These are phyloP conservation scores for Aspergillus phoenicis DNA, from an alignment of 2,329 filamentous ascomycete genomes.

Conservation along the genomic window DNA sequence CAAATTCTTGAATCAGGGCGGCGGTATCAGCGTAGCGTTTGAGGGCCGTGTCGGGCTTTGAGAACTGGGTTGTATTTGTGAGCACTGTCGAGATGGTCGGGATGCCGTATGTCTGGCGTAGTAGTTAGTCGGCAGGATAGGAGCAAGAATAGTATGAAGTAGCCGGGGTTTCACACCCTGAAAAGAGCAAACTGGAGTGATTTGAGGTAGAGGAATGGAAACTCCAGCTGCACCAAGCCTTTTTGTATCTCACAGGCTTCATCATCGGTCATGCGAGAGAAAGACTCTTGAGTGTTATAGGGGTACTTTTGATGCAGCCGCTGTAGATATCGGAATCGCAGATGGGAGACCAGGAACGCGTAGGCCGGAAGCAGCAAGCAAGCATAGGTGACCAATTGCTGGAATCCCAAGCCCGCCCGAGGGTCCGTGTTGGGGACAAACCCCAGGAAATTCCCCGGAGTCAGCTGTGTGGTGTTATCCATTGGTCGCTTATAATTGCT, in stretches of 20 bases:
- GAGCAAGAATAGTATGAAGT: background rate
- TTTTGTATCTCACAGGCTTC: slow-evolving; percentile 56
- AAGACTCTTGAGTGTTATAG: slow-evolving; percentile 49
- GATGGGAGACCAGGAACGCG: slow-evolving; percentile 29
- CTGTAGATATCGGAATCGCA: slow-evolving; percentile 40
- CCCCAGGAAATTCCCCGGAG: background rate
- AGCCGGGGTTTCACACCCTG: slow-evolving; percentile 43
- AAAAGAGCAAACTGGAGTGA: slow-evolving; percentile 63
- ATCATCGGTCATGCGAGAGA: slow-evolving; percentile 57
- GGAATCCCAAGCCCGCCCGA: slow-evolving; percentile 11
- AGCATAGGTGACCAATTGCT: slow-evolving; percentile 27
- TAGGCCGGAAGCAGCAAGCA: slow-evolving; percentile 29
- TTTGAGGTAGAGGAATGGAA: slow-evolving; percentile 56
- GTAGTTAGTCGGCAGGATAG: slow-evolving; percentile 7
- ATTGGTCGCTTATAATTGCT: background rate
- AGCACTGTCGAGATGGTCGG: slow-evolving; percentile 57
- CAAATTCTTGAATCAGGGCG: slow-evolving; percentile 54
- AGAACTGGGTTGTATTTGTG: slow-evolving; percentile 54
- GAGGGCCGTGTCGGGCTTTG: slow-evolving; percentile 47
- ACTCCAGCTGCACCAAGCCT: slow-evolving; percentile 54
- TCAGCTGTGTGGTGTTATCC: background rate
- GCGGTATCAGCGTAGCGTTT: slow-evolving; percentile 59
- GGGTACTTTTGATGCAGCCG: slow-evolving; percentile 45
- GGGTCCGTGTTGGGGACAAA: background rate
- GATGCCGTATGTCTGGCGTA: slow-evolving; percentile 57